phyloP scores from a whole-genome alignment of 495 filamentous ascomycete species.

The Aspergillus bertholletiae region DNA sequence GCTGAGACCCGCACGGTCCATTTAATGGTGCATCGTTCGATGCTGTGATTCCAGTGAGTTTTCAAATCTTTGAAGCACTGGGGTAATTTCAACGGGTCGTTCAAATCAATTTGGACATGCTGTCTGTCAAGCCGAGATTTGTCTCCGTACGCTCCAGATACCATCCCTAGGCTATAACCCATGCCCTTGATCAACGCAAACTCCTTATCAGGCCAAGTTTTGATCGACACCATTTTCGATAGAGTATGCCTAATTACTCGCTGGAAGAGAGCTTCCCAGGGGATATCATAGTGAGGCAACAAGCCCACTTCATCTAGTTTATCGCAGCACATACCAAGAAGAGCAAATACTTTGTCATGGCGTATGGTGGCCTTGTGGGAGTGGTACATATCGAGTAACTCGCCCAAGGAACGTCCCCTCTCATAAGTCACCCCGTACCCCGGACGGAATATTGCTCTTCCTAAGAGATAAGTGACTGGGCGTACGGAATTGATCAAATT shows the following conservation, averaged over 20 bases:
- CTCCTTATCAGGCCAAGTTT: constrained; percentile 13
- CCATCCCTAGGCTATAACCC: background rate
- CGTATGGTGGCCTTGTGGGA: constrained; percentile 21
- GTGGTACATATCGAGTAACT: constrained; percentile 34
- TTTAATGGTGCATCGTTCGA: background rate
- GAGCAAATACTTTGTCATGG: constrained; percentile 35
- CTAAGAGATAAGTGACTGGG: constrained; percentile 25
- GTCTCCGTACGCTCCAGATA: background rate
- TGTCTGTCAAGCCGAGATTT: background rate
- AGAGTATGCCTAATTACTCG: constrained; percentile 15
- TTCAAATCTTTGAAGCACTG: background rate
- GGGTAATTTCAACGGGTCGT: background rate
- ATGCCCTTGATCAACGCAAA: constrained; percentile 20
- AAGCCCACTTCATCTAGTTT: constrained; percentile 9
- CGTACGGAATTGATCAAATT: background rate
- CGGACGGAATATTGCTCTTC: constrained; percentile 20
- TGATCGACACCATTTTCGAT: constrained; percentile 11
- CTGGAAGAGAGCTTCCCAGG: constrained; percentile 18
- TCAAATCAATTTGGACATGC: background rate
- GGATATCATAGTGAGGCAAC: constrained; percentile 16
- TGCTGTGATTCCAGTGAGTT: background rate
- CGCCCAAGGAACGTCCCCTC: constrained; percentile 19
- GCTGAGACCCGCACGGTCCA: background rate
- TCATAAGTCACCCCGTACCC: constrained; percentile 8
- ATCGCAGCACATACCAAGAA: constrained; percentile 30